Base-by-base conservation (phyloP, 1,284 basidiomycete genomes). In the Peniophora sp. region DNA sequence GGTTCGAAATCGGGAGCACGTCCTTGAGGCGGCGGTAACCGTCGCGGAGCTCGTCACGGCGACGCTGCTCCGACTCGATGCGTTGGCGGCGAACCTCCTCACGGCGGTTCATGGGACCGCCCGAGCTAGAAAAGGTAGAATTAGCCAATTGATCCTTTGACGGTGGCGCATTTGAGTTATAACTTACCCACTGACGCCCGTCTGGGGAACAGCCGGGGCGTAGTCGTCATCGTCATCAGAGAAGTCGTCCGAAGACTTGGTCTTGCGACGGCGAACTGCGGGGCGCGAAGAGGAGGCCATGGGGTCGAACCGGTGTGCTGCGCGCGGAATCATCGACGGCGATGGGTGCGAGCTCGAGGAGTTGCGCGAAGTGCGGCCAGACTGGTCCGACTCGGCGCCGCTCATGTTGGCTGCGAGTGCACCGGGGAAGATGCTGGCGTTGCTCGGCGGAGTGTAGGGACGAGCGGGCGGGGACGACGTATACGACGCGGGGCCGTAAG, bases 11-110 rank as follows among this genome's bases (percentile, higher is more conserved):
- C 22, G 91, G 91, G 55, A 94, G 81, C 50, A 83, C 84, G 58
- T 89, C 85, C 76, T 89, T 90, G 68, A 94, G 82, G 52, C 85
- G 77, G 61, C 83, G 79, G 69, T 93, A 94, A 52, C 90, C 90
- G 54, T 92, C 88, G 52, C 89, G 75, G 60, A 93, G 83, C 69
- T 92, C 89, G 61, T 93, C 88, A 47, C 90, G 82, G 60, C 89
- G 79, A 59, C 89, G 77, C 74, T 94, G 88, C 72, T 88, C 85
- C 23, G 86, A 89, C 73, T 89, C 85, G 70, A 89, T 91, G 69
- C 88, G 85, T 71, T 90, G 88, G 64, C 81, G 80, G 64, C 86
- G 85, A 59, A 91, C 88, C 53, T 86, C 88, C 71, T 91, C 88
- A 60, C 86, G 83, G 66, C 86, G 85, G 50, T 76, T 77, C 58